phyloP scores from a whole-genome alignment of 2,329 filamentous ascomycete species.

The Aspergillus hortae region DNA sequence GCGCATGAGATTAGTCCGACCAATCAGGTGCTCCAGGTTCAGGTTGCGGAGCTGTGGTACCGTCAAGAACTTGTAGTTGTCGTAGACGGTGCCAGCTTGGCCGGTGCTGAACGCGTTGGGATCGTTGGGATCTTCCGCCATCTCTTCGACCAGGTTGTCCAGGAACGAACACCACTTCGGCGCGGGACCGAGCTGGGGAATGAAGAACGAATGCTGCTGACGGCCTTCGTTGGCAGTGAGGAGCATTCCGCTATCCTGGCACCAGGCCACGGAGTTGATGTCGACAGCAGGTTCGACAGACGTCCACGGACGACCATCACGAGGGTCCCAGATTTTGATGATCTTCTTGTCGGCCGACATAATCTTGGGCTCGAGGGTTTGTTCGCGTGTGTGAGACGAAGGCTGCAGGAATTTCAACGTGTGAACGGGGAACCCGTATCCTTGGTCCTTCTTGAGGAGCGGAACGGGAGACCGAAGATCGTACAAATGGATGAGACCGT shows the following conservation, averaged over 20 bases:
- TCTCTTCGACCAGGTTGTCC: constrained; percentile 97
- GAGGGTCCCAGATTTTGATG: constrained; percentile 93
- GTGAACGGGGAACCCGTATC: constrained; percentile 88
- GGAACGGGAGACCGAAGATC: constrained; percentile 86
- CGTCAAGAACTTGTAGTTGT: constrained; percentile 99
- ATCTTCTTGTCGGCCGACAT: constrained; percentile 91
- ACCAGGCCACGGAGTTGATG: constrained; percentile 91
- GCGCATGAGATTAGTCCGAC: constrained; percentile 81
- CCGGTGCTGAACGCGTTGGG: constrained; percentile 50
- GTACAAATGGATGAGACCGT: constrained; percentile 83
- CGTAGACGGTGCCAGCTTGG: constrained; percentile 73
- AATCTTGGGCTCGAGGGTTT: constrained; percentile 67
- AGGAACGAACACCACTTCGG: constrained; percentile 96
- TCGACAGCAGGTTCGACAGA: constrained; percentile 93
- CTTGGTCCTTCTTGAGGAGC: constrained; percentile 87
- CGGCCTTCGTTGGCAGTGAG: constrained; percentile 95
- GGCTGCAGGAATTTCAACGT: constrained; percentile 66
- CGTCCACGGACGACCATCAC: constrained; percentile 83
- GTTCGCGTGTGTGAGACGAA: constrained; percentile 69
- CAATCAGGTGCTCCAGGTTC: constrained; percentile 83
- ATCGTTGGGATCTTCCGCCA: constrained; percentile 76
- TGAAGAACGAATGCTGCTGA: constrained; percentile 92
- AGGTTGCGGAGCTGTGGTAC: constrained; percentile 78
- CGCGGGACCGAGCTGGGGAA: constrained; percentile 87
- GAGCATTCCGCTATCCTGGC: constrained; percentile 88